Percentiles rank a stretch among this genome's conserved stretches.
phyloP scores from a whole-genome alignment of 2,329 filamentous ascomycete genomes.

The Lachnellula hyalina region DNA sequence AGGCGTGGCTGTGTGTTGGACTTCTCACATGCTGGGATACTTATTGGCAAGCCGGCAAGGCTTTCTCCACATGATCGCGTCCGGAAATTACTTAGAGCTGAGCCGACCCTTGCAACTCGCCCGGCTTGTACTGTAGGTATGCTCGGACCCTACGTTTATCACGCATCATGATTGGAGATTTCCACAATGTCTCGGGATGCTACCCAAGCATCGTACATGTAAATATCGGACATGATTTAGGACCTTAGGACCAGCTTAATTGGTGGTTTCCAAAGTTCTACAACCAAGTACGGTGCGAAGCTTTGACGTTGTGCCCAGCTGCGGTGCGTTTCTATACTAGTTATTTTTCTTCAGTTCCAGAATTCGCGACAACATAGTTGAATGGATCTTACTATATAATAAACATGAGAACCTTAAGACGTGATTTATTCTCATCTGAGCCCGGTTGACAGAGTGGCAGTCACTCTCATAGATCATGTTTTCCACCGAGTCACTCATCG shows the following conservation, averaged over 20 bases:
- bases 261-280: constrained; percentile 1
- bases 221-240: neutral
- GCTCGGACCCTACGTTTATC: neutral
- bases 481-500: constrained; percentile 4
- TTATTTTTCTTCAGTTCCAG: neutral
- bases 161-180: constrained; percentile 7
- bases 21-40: constrained; percentile 1
- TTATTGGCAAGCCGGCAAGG: neutral
- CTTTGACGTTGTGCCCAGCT: neutral
- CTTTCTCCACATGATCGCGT: neutral
- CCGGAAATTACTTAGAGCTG: neutral
- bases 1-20: neutral
- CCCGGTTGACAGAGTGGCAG: neutral
- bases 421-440: neutral
- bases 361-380: constrained; percentile 2
- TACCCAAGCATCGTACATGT: neutral
- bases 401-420: neutral
- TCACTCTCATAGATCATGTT: constrained; percentile 1
- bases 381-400: constrained; percentile 1
- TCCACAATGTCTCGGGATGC: constrained; percentile 1
- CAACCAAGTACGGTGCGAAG: neutral
- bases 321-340: neutral
- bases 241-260: neutral
- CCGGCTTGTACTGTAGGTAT: neutral
- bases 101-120: neutral